Evolutionary conservation across 768 basidiomycete species (phyloP).

Genomic region (Lentinula sp.): DNA sequence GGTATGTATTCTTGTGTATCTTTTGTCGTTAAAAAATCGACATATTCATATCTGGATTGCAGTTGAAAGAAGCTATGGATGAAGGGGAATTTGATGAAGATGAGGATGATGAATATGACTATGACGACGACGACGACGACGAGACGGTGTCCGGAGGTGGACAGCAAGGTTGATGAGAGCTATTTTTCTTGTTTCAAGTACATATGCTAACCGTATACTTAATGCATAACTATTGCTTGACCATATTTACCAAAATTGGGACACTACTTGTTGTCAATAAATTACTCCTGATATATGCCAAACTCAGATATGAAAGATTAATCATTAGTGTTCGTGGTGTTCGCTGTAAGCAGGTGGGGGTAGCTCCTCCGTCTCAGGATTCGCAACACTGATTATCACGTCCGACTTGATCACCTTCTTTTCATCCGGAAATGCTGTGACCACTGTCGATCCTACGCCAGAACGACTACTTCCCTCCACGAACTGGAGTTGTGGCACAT

Average conservation of each 20-base stretch:
- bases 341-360: constrained; percentile 1
- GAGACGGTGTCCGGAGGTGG: constrained; percentile 4
- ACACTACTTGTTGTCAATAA: not conserved
- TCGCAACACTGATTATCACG: not conserved
- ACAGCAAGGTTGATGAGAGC: not conserved
- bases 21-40: not conserved
- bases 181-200: not conserved
- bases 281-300: not conserved
- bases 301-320: not conserved
- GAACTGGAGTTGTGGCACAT: not conserved
- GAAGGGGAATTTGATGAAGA: constrained; percentile 54
- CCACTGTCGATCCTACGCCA: not conserved
- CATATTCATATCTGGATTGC: not conserved
- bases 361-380: not conserved
- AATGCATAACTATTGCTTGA: not conserved
- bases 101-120: constrained; percentile 30
- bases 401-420: not conserved
- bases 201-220: not conserved
- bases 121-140: constrained; percentile 4
- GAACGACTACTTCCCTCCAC: not conserved
- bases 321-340: not conserved
- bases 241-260: too few species aligned
- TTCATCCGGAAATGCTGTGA: not conserved
- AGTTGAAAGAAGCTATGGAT: constrained; percentile 81
- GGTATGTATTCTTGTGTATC: constrained; percentile 37